A percentile compares a stretch with the other conserved stretches of the same genome.
These are phyloP conservation scores for Peniophora sp. DNA, from an alignment of 1,284 basidiomycete species.

Conservation along the genomic window DNA sequence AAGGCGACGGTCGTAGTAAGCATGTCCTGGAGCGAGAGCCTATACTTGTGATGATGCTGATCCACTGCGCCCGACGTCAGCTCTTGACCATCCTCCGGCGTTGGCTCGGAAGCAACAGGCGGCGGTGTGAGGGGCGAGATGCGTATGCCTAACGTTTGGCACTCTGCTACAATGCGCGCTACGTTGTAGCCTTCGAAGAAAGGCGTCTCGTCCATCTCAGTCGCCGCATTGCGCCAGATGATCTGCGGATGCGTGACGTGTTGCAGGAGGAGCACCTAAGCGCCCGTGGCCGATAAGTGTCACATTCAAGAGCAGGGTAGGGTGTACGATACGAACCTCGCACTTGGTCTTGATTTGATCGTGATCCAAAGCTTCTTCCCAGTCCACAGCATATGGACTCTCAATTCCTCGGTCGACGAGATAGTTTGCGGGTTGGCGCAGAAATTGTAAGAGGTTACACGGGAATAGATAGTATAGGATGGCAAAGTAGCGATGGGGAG, in stretches of 20 bases:
- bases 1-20: constrained; percentile 59
- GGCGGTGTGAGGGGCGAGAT: neutral
- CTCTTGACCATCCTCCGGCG: constrained; percentile 12
- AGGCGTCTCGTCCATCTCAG: constrained; percentile 56
- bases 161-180: constrained; percentile 63
- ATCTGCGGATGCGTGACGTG: constrained; percentile 72
- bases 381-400: constrained; percentile 52
- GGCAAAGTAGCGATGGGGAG: constrained; percentile 61
- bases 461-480: constrained; percentile 85
- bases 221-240: constrained; percentile 53
- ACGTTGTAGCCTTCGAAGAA: constrained; percentile 65
- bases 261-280: constrained; percentile 58
- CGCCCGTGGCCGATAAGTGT: constrained; percentile 3
- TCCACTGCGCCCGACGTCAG: constrained; percentile 13
- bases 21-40: constrained; percentile 65
- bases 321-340: constrained; percentile 36
- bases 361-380: constrained; percentile 64
- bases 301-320: neutral
- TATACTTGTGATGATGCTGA: constrained; percentile 23
- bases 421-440: constrained; percentile 60
- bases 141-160: constrained; percentile 16
- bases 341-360: constrained; percentile 61
- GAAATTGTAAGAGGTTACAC: constrained; percentile 72
- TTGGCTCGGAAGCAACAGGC: neutral
- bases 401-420: constrained; percentile 40